Evolutionary conservation across 2,329 filamentous ascomycete species (phyloP).

Genomic region (Parastagonospora nodorum): DNA sequence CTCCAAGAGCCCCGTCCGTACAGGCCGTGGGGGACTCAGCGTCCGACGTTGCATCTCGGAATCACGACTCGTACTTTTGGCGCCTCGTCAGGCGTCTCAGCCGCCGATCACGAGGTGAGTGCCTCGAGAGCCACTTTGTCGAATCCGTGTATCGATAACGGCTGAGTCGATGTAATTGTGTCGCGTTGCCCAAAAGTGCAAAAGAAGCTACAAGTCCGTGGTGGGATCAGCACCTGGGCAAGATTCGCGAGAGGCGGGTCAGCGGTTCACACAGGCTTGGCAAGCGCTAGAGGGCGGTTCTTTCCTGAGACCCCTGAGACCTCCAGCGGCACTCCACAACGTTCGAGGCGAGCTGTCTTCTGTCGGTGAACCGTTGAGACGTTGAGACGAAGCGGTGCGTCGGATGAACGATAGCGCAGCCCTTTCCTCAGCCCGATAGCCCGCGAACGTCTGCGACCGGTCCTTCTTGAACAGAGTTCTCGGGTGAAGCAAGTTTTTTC

Average conservation of each 20-base stretch:
- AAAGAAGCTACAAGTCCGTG: background rate
- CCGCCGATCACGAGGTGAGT: constrained; percentile 19
- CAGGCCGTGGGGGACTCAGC: constrained; percentile 6
- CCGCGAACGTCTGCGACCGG: too few species aligned
- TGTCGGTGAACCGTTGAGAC: background rate
- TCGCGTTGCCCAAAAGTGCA: background rate
- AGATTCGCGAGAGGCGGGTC: background rate
- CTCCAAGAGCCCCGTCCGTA: constrained; percentile 6
- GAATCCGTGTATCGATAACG: constrained; percentile 26
- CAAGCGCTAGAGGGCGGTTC: background rate
- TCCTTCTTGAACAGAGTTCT: too few species aligned
- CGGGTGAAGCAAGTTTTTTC: too few species aligned
- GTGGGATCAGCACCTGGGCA: background rate
- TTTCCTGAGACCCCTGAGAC: background rate
- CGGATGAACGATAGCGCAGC: too few species aligned
- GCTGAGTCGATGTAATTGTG: constrained; percentile 5
- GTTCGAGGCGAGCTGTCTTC: background rate
- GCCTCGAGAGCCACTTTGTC: constrained; percentile 15
- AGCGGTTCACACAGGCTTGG: constrained; percentile 1
- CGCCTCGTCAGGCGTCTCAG: constrained; percentile 24
- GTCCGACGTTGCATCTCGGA: constrained; percentile 31
- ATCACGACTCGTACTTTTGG: constrained; percentile 13
- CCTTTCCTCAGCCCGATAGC: too few species aligned
- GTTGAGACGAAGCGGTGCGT: background rate
- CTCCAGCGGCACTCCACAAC: background rate